Evolutionary conservation across 345 rosid genomes (phyloP), one percentile per base, ranked within the genome.

Genomic region (Aquilaria malaccensis): DNA sequence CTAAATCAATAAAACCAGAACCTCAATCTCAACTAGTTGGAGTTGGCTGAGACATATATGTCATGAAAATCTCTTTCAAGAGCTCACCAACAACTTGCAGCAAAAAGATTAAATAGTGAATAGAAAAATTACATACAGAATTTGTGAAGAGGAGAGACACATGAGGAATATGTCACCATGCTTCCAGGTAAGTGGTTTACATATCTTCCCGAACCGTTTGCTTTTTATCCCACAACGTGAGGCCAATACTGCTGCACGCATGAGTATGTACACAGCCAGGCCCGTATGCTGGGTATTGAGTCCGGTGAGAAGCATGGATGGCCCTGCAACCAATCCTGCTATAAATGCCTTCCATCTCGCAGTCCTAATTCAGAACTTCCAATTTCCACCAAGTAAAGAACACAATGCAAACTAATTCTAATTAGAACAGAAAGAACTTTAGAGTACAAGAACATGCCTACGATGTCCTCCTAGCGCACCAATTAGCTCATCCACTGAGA

Each of bases 161-260:
- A 87, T 89, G 52, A 89, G 89, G 70, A 89, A 85, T 48, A 85
- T 63, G 67, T 89, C 97, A 1, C 97, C 92, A 52, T 89, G 95
- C 85, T 83, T 87, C 97, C 97, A 90, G 49, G 97, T 83, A 63
- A 90, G 95, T 29, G 97, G 97, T 70, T 81, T 83, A 67, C 97
- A 90, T 13, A 79, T 46, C 15, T 64, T 66, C 59, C 90, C 92
- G 60, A 90, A 83, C 47, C 81, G 83, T 61, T 76, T 79, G 70
- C 97, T 90, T 57, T 90, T 90, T 63, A 90, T 87, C 22, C 97
- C 97, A 46, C 97, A 90, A 2, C 92, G 88, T 0, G 92, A 83
- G 6, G 95, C 95, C 67, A 90, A 79, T 10, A 90, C 97, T 2
- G 86, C 80, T 7, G 97, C 97, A n/a, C 95, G 92, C 90, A 90